Evolutionary conservation across 805 yeast genomes (phyloP).

Genomic region (Starmerella kuoi): DNA sequence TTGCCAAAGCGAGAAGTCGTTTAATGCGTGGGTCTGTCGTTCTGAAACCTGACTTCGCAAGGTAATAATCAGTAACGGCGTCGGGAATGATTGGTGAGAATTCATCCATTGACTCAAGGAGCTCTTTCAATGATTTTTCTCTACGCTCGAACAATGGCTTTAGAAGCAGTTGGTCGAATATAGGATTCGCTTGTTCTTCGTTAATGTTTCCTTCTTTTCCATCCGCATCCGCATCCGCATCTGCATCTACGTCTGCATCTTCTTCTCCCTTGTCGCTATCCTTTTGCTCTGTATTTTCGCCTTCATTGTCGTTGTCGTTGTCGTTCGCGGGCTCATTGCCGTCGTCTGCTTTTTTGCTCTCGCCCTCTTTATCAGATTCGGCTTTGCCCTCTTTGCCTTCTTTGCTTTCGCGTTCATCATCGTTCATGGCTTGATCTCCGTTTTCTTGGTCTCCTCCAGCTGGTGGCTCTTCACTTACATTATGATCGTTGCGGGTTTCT

Average conservation of each 20-base stretch:
- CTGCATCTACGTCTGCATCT: conserved; percentile 3
- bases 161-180: conserved; percentile 18
- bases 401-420: neutral
- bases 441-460: too few species aligned
- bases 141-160: conserved; percentile 24
- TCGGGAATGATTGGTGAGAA: conserved; percentile 94
- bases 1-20: conserved; percentile 80
- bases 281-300: neutral
- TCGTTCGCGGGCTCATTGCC: neutral
- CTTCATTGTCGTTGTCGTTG: neutral
- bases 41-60: conserved; percentile 73
- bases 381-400: neutral
- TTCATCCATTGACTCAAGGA: conserved; percentile 80
- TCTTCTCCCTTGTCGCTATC: neutral
- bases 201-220: neutral
- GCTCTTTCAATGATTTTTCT: conserved; percentile 46
- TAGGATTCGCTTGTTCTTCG: conserved; percentile 16
- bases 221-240: neutral
- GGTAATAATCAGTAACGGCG: conserved; percentile 85
- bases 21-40: conserved; percentile 68
- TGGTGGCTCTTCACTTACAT: too few species aligned
- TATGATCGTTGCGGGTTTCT: too few species aligned
- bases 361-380: neutral
- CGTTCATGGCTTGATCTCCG: too few species aligned
- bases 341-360: neutral